Percentiles rank a stretch among this genome's conserved stretches.
phyloP scores from a whole-genome alignment of 2,329 filamentous ascomycete species.

The Fusarium agapanthi region DNA sequence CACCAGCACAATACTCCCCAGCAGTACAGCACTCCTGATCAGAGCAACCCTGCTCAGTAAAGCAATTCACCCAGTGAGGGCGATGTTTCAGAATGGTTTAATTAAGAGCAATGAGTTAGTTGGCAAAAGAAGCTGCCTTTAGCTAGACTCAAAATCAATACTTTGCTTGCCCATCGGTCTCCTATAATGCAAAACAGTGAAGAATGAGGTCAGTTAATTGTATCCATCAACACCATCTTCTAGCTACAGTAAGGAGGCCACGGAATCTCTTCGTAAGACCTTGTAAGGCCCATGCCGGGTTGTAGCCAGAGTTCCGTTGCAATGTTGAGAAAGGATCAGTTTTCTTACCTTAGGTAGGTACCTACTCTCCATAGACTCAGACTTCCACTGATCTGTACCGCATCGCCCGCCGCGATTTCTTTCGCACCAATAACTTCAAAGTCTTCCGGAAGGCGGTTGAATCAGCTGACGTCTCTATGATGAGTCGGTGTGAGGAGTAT shows the following conservation, averaged over 20 bases:
- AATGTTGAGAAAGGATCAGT: too few species aligned
- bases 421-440: too few species aligned
- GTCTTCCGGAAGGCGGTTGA: too few species aligned
- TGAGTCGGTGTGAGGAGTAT: too few species aligned
- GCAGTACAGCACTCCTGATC: not conserved
- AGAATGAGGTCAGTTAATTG: not conserved
- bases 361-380: too few species aligned
- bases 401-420: too few species aligned
- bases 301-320: too few species aligned
- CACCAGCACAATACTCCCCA: not conserved
- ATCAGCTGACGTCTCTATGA: too few species aligned
- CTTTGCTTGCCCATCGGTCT: not conserved
- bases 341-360: too few species aligned
- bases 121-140: not conserved
- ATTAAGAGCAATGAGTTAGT: not conserved
- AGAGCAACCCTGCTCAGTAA: too few species aligned
- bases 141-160: not conserved
- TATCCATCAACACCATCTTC: not conserved
- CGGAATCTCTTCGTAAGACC: not conserved
- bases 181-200: not conserved
- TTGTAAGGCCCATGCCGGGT: not conserved
- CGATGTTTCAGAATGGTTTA: not conserved
- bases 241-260: not conserved
- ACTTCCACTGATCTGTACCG: too few species aligned
- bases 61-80: not conserved